phyloP scores from a whole-genome alignment of 1,284 basidiomycete species.

The Microbotryum violaceum region DNA sequence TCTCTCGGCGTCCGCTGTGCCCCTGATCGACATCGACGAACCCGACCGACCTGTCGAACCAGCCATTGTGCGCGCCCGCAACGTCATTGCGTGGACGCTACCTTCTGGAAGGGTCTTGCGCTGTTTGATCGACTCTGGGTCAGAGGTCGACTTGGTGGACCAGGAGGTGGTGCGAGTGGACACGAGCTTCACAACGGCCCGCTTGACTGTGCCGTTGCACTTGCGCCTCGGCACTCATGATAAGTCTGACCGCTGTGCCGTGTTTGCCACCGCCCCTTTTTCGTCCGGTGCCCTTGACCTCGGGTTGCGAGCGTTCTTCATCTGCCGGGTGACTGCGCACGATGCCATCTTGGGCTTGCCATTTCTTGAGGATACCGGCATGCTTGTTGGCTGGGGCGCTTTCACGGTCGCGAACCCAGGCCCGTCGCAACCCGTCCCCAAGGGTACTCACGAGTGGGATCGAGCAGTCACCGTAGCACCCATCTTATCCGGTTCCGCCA shows the following conservation, averaged over 20 bases:
- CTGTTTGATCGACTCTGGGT: slow-evolving; percentile 7
- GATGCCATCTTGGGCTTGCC: slow-evolving; percentile 9
- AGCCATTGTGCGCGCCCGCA: too few species aligned
- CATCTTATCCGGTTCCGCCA: neutral
- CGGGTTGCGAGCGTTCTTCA: neutral
- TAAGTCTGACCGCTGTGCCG: neutral
- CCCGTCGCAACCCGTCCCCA: neutral
- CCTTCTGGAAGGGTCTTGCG: too few species aligned
- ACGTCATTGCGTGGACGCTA: too few species aligned
- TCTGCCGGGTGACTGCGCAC: neutral
- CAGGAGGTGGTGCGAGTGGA: neutral
- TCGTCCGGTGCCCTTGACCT: neutral
- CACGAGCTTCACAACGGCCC: neutral
- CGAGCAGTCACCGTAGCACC: neutral
- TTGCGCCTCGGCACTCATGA: neutral
- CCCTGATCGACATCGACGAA: too few species aligned
- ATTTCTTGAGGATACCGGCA: neutral
- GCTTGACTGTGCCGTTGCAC: neutral
- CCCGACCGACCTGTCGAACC: too few species aligned
- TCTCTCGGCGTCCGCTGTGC: too few species aligned
- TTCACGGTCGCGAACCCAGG: neutral
- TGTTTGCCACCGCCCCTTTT: neutral
- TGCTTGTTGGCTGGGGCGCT: neutral
- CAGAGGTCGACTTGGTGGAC: slow-evolving; percentile 4
- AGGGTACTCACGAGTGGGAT: neutral